Conservation (phyloP, 176 grass and related monocot species). For the Avena insularis region DNA sequence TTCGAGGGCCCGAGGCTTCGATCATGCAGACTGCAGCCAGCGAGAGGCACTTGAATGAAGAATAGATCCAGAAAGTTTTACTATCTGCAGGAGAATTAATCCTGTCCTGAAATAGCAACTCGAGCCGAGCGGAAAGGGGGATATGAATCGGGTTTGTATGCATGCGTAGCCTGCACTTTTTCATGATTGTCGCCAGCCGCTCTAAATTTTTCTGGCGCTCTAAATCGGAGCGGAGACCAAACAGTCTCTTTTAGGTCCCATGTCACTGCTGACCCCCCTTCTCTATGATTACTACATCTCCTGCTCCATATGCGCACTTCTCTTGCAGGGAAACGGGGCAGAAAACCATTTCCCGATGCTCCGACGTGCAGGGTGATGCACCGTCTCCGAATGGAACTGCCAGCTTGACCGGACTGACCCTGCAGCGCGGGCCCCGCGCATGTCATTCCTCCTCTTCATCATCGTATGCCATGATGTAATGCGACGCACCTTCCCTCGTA, state of each 20-base stretch:
- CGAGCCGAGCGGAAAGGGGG: background rate
- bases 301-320: background rate
- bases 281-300: slow-evolving; percentile 29
- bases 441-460: background rate
- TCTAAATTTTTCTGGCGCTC: background rate
- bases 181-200: slow-evolving; percentile 21
- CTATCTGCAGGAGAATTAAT: background rate
- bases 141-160: background rate
- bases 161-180: slow-evolving; percentile 33
- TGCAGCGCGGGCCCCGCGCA: background rate
- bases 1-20: too few relatives aligned
- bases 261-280: slow-evolving; percentile 30
- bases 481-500: background rate
- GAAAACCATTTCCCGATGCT: slow-evolving; percentile 27
- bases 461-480: background rate
- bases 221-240: background rate
- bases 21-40: background rate
- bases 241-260: slow-evolving; percentile 27
- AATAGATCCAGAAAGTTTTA: too few relatives aligned
- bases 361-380: slow-evolving; percentile 13
- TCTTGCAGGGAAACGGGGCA: background rate
- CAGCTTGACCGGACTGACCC: slow-evolving; percentile 35
- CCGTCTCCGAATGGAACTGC: slow-evolving; percentile 15
- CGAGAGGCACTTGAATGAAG: too few relatives aligned
- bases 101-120: background rate